Percentiles rank a stretch among this genome's conserved stretches.
Conservation (phyloP, 108 stramenopile genomes). For the Bacterosira constricta region DNA sequence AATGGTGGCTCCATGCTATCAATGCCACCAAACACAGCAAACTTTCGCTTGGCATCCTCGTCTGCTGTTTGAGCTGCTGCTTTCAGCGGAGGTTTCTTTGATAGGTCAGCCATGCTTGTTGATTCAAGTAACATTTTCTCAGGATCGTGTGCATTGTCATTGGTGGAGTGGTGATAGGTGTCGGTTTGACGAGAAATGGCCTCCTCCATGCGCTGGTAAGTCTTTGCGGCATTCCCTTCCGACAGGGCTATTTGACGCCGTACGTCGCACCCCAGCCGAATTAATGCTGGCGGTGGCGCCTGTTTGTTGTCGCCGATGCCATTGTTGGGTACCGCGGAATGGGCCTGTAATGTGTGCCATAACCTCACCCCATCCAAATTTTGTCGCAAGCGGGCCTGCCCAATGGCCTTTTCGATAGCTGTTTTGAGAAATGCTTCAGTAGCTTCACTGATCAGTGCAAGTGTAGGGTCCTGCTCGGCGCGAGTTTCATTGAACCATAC, state of each 20-base stretch:
- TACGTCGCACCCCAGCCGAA: slow-evolving; percentile 84
- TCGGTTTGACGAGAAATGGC: slow-evolving; percentile 68
- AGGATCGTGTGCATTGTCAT: slow-evolving; percentile 41
- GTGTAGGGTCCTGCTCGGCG: slow-evolving; percentile 71
- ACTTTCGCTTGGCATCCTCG: slow-evolving; percentile 71
- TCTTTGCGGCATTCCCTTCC: slow-evolving; percentile 82
- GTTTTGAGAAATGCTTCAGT: slow-evolving; percentile 68
- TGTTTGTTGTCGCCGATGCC: slow-evolving; percentile 2
- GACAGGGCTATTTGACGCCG: slow-evolving; percentile 73
- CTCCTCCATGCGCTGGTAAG: slow-evolving; percentile 83
- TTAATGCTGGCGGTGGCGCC: slow-evolving; percentile 50
- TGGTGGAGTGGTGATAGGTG: slow-evolving; percentile 19
- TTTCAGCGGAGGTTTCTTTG: slow-evolving; percentile 59
- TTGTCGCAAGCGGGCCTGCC: slow-evolving; percentile 74
- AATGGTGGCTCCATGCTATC: slow-evolving; percentile 68
- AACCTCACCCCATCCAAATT: slow-evolving; percentile 85
- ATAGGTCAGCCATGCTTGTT: slow-evolving; percentile 70
- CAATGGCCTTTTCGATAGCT: slow-evolving; percentile 68
- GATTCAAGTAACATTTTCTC: slow-evolving; percentile 44
- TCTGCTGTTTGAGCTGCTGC: slow-evolving; percentile 63
- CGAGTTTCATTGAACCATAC: slow-evolving; percentile 74
- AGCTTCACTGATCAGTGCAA: slow-evolving; percentile 76
- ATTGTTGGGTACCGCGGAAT: slow-evolving; percentile 21
- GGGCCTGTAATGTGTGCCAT: slow-evolving; percentile 70
- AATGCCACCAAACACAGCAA: slow-evolving; percentile 79